phyloP scores from a whole-genome alignment of 2,329 filamentous ascomycete species.

The Trichoderma breve region DNA sequence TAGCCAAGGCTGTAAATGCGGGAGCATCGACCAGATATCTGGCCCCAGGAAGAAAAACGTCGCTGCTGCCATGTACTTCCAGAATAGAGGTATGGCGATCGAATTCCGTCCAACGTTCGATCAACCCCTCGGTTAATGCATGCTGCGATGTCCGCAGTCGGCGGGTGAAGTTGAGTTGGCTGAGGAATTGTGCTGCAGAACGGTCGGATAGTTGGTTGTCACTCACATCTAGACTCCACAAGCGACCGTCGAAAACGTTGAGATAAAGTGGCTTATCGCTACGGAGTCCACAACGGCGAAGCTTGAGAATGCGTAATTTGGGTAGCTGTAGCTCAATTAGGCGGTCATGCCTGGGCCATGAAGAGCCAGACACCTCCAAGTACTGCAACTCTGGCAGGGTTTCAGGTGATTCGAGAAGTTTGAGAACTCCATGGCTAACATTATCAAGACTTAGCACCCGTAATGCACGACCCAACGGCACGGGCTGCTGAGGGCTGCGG shows the following conservation, averaged over 20 bases:
- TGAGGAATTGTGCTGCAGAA: constrained; percentile 30
- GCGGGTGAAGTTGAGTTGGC: neutral
- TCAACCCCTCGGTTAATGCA: neutral
- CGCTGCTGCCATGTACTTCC: constrained; percentile 32
- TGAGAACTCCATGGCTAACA: constrained; percentile 41
- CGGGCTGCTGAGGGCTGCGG: constrained; percentile 13
- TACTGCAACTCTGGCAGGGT: constrained; percentile 46
- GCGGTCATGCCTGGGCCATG: constrained; percentile 41
- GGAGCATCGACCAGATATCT: constrained; percentile 52
- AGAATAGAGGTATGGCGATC: neutral
- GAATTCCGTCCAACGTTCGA: neutral
- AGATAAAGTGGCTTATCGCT: constrained; percentile 31
- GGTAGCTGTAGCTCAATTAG: constrained; percentile 38
- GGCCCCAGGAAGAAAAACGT: constrained; percentile 44
- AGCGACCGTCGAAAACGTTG: constrained; percentile 37
- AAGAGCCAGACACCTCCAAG: constrained; percentile 52
- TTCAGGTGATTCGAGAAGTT: constrained; percentile 14
- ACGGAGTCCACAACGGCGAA: constrained; percentile 46
- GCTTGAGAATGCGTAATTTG: constrained; percentile 52
- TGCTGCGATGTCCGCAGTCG: neutral
- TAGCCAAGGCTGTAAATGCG: constrained; percentile 23
- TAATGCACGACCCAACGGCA: neutral
- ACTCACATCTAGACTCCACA: constrained; percentile 59
- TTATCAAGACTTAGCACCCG: constrained; percentile 46
- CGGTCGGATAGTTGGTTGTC: constrained; percentile 52